These are phyloP conservation scores for Edaphochlamys debaryana DNA, from an alignment of 139 green algal genomes.

Conservation along the genomic window DNA sequence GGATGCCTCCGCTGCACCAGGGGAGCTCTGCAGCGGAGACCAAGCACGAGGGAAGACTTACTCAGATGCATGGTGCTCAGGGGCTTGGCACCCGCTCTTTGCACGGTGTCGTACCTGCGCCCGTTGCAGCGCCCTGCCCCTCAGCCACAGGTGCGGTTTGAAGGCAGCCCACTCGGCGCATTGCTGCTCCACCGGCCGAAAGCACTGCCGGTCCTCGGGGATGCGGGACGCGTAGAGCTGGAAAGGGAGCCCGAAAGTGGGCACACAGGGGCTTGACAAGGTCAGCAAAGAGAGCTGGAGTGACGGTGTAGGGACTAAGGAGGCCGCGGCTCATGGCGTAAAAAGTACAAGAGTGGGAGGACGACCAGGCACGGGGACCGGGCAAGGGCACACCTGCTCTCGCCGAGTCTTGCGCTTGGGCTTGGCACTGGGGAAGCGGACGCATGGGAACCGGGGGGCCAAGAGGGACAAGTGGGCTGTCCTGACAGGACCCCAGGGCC, in stretches of 20 bases:
- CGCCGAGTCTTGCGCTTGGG: neutral
- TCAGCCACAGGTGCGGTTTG: constrained; percentile 38
- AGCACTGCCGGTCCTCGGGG: constrained; percentile 25
- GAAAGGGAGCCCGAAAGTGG: neutral
- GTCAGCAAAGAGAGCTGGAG: too few relatives aligned
- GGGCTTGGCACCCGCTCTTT: too few relatives aligned
- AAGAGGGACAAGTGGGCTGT: neutral
- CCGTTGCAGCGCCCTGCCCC: neutral
- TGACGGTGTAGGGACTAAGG: neutral
- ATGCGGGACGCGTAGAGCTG: constrained; percentile 28
- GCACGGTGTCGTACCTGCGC: neutral
- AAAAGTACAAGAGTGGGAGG: too few relatives aligned
- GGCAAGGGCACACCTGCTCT: constrained; percentile 3
- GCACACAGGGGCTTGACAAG: too few relatives aligned
- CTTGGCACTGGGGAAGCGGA: too few relatives aligned
- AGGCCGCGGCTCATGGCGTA: too few relatives aligned
- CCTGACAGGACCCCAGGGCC: too few relatives aligned
- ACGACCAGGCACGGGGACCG: neutral
- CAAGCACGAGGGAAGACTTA: too few relatives aligned
- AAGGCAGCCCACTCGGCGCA: constrained; percentile 7
- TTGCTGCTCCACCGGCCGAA: constrained; percentile 15
- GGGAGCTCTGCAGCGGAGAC: too few relatives aligned
- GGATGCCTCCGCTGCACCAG: too few relatives aligned
- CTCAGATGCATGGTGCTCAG: too few relatives aligned
- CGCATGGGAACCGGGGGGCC: neutral